Percentiles rank a stretch among this genome's conserved stretches.
Conservation (phyloP, 345 rosid genomes). For the Rubroshorea leprosula region DNA sequence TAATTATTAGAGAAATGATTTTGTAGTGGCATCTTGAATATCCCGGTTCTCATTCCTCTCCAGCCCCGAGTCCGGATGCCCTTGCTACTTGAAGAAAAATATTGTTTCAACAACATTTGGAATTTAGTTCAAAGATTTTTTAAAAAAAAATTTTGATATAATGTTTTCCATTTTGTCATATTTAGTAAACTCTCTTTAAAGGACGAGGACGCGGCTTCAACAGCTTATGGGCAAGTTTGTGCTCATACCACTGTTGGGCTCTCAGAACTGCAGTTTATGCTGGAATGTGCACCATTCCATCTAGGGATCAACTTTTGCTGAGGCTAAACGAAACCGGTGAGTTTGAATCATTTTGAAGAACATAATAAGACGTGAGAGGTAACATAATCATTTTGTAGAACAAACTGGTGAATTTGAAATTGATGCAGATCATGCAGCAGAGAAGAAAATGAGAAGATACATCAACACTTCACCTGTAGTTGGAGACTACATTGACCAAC, state of each 20-base stretch:
- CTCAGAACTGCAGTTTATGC: conserved; percentile 87
- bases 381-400: too few relatives aligned
- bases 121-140: too few relatives aligned
- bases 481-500: conserved; percentile 63
- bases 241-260: conserved; percentile 85
- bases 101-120: too few relatives aligned
- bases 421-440: conserved; percentile 57
- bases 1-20: too few relatives aligned
- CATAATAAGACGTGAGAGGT: too few relatives aligned
- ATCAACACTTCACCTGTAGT: conserved; percentile 58
- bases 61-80: too few relatives aligned
- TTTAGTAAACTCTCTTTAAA: conserved; percentile 56
- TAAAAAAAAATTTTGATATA: too few relatives aligned
- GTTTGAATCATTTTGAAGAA: conserved; percentile 10
- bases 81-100: too few relatives aligned
- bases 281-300: conserved; percentile 89
- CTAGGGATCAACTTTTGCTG: conserved; percentile 64
- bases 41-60: too few relatives aligned
- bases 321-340: conserved; percentile 78
- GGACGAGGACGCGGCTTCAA: conserved; percentile 78
- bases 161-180: neutral
- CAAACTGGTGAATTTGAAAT: neutral
- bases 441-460: conserved; percentile 73
- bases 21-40: too few relatives aligned
- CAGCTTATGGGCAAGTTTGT: conserved; percentile 79